Base-by-base conservation (phyloP, 768 basidiomycete species). In the Calocybe cyanea region DNA sequence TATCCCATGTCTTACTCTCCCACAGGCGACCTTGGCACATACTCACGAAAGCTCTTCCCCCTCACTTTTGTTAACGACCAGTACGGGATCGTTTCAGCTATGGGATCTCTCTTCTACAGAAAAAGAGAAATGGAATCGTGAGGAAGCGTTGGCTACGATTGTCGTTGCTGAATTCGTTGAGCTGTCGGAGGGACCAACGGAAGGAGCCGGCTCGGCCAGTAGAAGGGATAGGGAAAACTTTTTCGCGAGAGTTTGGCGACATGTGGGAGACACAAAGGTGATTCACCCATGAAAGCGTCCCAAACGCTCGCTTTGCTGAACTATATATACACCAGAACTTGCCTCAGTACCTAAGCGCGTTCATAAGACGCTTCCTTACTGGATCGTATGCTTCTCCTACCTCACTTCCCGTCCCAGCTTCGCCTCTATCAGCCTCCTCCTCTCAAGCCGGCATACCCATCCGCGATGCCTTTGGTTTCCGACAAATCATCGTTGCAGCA, bases 381-480 rank as follows among this genome's bases (percentile, higher is more conserved):
- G 83, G 84, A 15, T 80, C 78, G 0, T 84, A 81, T 53, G 78
- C 73, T 2, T 75, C 81, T 1, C 69, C 72, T 3, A 68, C 67
- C 28, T 70, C 65, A 17, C 59, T 63, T 28, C 64, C 57, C 23
- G 46, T 63, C 8, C 41, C 64, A 17, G 52, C 59, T 38, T 52
- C 63, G 21, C 54, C 70, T 4, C 49, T 21, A 54, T 28, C 41
- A 14, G 11, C 25, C 15, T 39, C 47, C 20, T 24, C 50, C 3
- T 28, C 11, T 5, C 30, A 21, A n/a, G 25, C 41, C 4, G 41
- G 21, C 11, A 14, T 41, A 15, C 69, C 84, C 0, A 67, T 71
- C 47, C 80, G 89, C 4, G 92, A 94, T 57, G 64, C 82, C 0
- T 95, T 94, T 59, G 92, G 92, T 0, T 91, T 96, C 66, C 75